phyloP scores from a whole-genome alignment of 2,329 filamentous ascomycete species.

The Bipolaris victoriae region DNA sequence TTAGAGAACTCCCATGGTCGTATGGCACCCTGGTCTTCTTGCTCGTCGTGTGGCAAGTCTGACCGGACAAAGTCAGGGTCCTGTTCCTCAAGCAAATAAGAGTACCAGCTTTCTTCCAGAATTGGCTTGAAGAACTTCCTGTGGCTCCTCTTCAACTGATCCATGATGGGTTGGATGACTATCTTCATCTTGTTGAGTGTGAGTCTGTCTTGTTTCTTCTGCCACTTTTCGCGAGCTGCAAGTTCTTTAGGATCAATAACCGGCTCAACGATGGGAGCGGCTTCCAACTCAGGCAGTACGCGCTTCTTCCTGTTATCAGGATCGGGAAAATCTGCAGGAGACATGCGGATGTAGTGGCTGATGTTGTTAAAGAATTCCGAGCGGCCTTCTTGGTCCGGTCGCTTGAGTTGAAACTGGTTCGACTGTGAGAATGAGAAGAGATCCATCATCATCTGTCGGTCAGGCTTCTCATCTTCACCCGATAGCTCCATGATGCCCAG shows the following conservation, averaged over 20 bases:
- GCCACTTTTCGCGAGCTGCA: slow-evolving; percentile 79
- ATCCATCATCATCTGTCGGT: slow-evolving; percentile 70
- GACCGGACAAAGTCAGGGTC: slow-evolving; percentile 71
- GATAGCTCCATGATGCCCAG: slow-evolving; percentile 81
- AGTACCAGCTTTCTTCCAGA: slow-evolving; percentile 74
- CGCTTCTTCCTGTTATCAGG: slow-evolving; percentile 85
- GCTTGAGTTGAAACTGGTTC: slow-evolving; percentile 73
- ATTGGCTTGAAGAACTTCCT: slow-evolving; percentile 81
- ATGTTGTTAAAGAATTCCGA: slow-evolving; percentile 79
- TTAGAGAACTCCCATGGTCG: slow-evolving; percentile 80
- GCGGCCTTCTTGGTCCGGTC: slow-evolving; percentile 72
- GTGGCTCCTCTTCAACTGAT: slow-evolving; percentile 90
- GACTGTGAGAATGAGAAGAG: slow-evolving; percentile 85
- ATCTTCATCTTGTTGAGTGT: slow-evolving; percentile 88
- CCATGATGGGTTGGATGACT: slow-evolving; percentile 91
- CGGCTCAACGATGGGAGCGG: slow-evolving; percentile 63
- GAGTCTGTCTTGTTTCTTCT: slow-evolving; percentile 82
- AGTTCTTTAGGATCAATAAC: slow-evolving; percentile 64
- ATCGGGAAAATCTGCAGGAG: slow-evolving; percentile 85
- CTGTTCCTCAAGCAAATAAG: slow-evolving; percentile 83
- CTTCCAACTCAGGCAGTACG: slow-evolving; percentile 76
- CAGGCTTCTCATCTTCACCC: slow-evolving; percentile 61
- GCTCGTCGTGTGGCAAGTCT: slow-evolving; percentile 63
- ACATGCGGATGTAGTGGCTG: slow-evolving; percentile 76
- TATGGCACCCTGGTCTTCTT: slow-evolving; percentile 60